These are phyloP conservation scores for Ceratocystis colombiana DNA, from an alignment of 2,329 filamentous ascomycete species.

Conservation along the genomic window DNA sequence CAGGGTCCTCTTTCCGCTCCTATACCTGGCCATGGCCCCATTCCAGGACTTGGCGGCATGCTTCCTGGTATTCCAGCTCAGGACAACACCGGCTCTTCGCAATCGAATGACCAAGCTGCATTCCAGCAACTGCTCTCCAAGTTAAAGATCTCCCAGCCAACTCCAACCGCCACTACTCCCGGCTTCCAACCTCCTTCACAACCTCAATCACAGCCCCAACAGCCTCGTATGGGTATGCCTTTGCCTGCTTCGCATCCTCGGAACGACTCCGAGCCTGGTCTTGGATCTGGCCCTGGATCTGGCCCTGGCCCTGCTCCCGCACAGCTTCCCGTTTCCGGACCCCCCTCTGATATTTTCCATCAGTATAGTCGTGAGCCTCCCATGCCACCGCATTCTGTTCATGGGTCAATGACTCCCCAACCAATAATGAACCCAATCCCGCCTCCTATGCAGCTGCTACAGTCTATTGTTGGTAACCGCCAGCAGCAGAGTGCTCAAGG, in stretches of 20 bases:
- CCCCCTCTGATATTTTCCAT: conserved; percentile 22
- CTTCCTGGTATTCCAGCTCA: conserved; percentile 31
- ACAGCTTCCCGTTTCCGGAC: conserved; percentile 14
- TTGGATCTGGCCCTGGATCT: conserved; percentile 6
- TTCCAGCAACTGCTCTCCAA: conserved; percentile 76
- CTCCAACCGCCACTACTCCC: conserved; percentile 37
- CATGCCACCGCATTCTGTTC: conserved; percentile 31
- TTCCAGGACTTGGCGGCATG: conserved; percentile 20
- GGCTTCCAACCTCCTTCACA: conserved; percentile 24
- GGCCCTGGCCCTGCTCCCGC: neutral
- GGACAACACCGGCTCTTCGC: conserved; percentile 36
- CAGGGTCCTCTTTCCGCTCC: conserved; percentile 23
- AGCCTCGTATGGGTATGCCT: conserved; percentile 28
- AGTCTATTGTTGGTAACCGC: conserved; percentile 47
- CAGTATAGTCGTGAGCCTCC: conserved; percentile 33
- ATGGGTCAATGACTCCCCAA: conserved; percentile 46
- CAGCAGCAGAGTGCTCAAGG: conserved; percentile 23
- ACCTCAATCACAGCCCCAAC: conserved; percentile 37
- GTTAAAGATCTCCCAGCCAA: conserved; percentile 51
- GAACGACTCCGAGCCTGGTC: conserved; percentile 15
- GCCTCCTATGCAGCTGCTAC: conserved; percentile 50
- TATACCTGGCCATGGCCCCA: conserved; percentile 18
- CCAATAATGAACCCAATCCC: conserved; percentile 38
- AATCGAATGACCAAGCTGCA: conserved; percentile 61
- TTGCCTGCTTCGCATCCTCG: conserved; percentile 19